Evolutionary conservation across 2,329 filamentous ascomycete species (phyloP).

Genomic region (Diaporthe sp.): DNA sequence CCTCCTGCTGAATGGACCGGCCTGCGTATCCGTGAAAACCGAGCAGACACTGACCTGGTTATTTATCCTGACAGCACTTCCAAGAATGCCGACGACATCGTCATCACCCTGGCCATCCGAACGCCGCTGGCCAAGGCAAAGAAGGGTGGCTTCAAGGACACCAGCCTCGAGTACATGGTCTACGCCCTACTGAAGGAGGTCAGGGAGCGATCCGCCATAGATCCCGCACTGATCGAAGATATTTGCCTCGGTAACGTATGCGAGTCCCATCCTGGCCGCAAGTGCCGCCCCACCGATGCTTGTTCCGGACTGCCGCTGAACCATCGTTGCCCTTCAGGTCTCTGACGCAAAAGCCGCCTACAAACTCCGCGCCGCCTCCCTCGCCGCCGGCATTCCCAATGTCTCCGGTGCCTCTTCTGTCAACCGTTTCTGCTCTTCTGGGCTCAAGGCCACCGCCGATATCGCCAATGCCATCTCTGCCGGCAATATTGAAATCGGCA

Average conservation of each 20-base stretch:
- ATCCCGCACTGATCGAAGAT: conserved; percentile 87
- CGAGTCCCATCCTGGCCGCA: neutral
- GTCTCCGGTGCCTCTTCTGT: conserved; percentile 85
- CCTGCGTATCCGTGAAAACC: neutral
- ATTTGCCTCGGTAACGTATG: conserved; percentile 90
- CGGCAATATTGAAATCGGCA: conserved; percentile 87
- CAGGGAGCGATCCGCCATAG: conserved; percentile 78
- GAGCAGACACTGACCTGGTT: conserved; percentile 44
- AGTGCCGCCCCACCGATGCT: neutral
- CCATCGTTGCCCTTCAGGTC: conserved; percentile 65
- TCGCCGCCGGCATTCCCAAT: conserved; percentile 94
- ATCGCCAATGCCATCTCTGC: conserved; percentile 88
- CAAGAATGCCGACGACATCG: conserved; percentile 95
- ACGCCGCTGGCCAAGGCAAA: conserved; percentile 89
- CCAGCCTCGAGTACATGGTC: conserved; percentile 86
- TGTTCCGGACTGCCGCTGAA: conserved; percentile 4
- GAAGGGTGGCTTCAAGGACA: conserved; percentile 97
- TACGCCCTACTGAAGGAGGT: conserved; percentile 86
- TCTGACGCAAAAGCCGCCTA: conserved; percentile 89
- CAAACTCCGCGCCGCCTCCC: conserved; percentile 88
- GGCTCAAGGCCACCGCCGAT: conserved; percentile 94
- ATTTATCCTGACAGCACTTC: conserved; percentile 72
- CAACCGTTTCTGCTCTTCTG: conserved; percentile 98
- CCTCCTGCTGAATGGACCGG: neutral
- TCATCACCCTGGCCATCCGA: conserved; percentile 92